Percentiles rank a stretch among this genome's conserved stretches.
Conservation (phyloP, 2,329 filamentous ascomycete species). For the Colletotrichum sublineola region DNA sequence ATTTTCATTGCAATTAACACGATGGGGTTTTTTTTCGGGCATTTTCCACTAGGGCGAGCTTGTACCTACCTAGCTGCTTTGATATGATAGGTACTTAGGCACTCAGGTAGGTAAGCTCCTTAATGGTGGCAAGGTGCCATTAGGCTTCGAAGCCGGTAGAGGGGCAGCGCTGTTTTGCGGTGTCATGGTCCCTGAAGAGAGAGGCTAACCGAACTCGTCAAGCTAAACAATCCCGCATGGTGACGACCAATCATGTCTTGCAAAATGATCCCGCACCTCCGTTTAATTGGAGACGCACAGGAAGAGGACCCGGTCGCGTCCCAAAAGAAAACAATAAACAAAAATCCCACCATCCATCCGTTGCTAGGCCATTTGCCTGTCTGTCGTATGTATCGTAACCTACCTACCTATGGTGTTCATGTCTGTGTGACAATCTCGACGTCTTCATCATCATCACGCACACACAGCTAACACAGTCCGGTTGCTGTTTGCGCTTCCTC, state of each 20-base stretch:
- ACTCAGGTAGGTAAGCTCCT: too few species aligned
- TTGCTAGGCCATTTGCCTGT: conserved; percentile 47
- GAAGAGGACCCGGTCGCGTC: conserved; percentile 30
- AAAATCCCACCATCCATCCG: conserved; percentile 39
- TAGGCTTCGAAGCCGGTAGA: conserved; percentile 12
- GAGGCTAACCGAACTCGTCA: neutral
- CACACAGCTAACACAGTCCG: neutral
- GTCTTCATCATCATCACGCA: conserved; percentile 21
- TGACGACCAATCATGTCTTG: conserved; percentile 17
- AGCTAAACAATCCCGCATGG: accelerated
- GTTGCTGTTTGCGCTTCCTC: conserved; percentile 8
- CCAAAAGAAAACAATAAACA: conserved; percentile 51
- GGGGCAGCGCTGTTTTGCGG: conserved; percentile 23
- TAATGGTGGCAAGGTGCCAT: neutral
- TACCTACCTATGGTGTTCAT: too few species aligned
- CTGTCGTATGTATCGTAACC: neutral
- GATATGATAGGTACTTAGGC: neutral
- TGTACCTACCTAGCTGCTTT: conserved; percentile 6
- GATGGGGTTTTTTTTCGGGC: neutral
- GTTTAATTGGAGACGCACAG: conserved; percentile 5
- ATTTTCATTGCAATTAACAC: neutral
- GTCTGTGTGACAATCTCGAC: neutral
- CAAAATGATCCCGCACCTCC: conserved; percentile 18
- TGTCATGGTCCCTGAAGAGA: conserved; percentile 11
- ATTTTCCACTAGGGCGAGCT: conserved; percentile 1